Percentiles rank a stretch among this genome's conserved stretches.
phyloP scores from a whole-genome alignment of 352 stramenopile genomes.

The Pythium guiyangense region DNA sequence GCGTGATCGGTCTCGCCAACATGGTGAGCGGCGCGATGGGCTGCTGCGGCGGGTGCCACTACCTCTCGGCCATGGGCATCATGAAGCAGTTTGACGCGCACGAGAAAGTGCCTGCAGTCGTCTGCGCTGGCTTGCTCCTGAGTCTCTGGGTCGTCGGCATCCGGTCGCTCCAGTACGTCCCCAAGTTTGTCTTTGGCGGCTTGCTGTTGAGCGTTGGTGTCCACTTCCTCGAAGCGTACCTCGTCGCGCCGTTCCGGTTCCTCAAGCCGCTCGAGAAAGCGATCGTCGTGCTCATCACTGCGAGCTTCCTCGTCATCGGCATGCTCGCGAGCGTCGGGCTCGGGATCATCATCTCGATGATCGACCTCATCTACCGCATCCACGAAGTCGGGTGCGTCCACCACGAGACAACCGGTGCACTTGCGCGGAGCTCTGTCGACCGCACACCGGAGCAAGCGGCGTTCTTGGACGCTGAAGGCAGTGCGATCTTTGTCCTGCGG shows the following conservation, averaged over 20 bases:
- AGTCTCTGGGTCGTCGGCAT: constrained; percentile 66
- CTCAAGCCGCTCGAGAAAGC: constrained; percentile 62
- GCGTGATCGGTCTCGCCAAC: constrained; percentile 74
- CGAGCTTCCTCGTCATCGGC: constrained; percentile 65
- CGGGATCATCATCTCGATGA: constrained; percentile 77
- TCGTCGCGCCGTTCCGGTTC: constrained; percentile 65
- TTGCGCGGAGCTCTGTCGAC: constrained; percentile 63
- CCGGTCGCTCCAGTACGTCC: constrained; percentile 60
- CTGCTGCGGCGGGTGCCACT: constrained; percentile 74
- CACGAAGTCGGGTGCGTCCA: constrained; percentile 74
- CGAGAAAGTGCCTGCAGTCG: constrained; percentile 65
- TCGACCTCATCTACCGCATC: constrained; percentile 75
- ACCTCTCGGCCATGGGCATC: constrained; percentile 80
- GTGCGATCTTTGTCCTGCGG: constrained; percentile 64
- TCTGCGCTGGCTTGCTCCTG: constrained; percentile 52
- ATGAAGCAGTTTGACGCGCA: constrained; percentile 84
- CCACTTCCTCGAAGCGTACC: constrained; percentile 78
- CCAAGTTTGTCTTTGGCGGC: constrained; percentile 81
- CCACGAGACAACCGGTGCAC: constrained; percentile 62
- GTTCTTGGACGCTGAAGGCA: constrained; percentile 48
- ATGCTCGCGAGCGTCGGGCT: constrained; percentile 71
- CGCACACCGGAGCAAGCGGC: constrained; percentile 54
- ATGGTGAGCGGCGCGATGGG: constrained; percentile 56
- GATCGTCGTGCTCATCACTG: constrained; percentile 63
- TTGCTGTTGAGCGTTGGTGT: constrained; percentile 68